phyloP scores from a whole-genome alignment of 371 early-diverging fungal genomes.

The Apophysomyces elegans region DNA sequence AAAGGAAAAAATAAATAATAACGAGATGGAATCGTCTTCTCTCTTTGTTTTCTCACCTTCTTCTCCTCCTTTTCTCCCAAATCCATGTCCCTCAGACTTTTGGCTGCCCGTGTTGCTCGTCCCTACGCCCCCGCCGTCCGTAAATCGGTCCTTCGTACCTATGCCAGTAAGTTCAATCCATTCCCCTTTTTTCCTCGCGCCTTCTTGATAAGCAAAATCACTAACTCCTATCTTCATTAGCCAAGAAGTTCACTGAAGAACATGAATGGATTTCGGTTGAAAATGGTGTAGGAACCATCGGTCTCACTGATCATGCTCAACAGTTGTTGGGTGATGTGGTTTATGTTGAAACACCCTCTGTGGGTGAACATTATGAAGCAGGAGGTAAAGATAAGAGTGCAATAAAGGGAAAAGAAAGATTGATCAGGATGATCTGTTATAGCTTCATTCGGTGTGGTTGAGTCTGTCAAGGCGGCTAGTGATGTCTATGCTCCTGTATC shows the following conservation, averaged over 20 bases:
- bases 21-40: constrained; percentile 20
- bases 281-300: constrained; percentile 83
- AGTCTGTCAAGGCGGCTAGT: constrained; percentile 95
- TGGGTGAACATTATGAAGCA: constrained; percentile 61
- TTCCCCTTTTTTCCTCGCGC: not conserved
- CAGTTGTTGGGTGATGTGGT: constrained; percentile 92
- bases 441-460: constrained; percentile 86
- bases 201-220: not conserved
- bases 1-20: constrained; percentile 28
- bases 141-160: constrained; percentile 47
- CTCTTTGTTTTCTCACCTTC: constrained; percentile 20
- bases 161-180: constrained; percentile 44
- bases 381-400: constrained; percentile 50
- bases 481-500: constrained; percentile 91
- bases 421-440: not conserved
- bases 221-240: constrained; percentile 26
- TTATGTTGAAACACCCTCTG: constrained; percentile 81
- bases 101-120: constrained; percentile 49
- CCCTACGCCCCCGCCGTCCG: constrained; percentile 46
- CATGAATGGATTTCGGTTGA: constrained; percentile 93
- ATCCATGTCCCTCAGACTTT: constrained; percentile 48
- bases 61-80: constrained; percentile 15
- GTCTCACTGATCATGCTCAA: constrained; percentile 94
- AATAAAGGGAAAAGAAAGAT: not conserved
- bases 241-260: constrained; percentile 80